Percentiles rank a stretch among this genome's conserved stretches.
Evolutionary conservation across 257 asterid genomes (phyloP).

Genomic region (Forsythia viridissima): DNA sequence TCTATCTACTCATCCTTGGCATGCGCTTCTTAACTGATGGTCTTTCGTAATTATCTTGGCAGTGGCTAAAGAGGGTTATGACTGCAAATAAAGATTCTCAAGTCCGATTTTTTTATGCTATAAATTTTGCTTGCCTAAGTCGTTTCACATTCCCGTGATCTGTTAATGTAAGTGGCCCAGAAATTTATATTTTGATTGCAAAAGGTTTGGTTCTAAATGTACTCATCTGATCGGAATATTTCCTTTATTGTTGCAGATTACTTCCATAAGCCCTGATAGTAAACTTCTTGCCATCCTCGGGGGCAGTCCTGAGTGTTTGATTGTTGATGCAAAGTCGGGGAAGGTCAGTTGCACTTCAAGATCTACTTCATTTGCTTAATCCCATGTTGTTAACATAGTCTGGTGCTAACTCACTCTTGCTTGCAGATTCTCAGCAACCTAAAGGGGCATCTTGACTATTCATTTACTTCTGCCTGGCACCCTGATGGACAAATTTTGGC

Average conservation of each 20-base stretch:
- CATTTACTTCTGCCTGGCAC: constrained; percentile 89
- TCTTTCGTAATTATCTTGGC: constrained; percentile 2
- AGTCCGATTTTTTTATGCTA: constrained; percentile 66
- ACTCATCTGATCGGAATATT: neutral
- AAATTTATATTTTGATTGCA: neutral
- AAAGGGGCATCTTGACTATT: constrained; percentile 73
- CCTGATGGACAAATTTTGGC: constrained; percentile 73
- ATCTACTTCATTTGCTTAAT: neutral
- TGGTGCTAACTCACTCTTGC: neutral
- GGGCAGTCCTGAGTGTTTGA: constrained; percentile 58
- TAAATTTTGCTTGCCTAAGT: constrained; percentile 46
- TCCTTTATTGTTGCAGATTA: constrained; percentile 44
- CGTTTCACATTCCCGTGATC: constrained; percentile 82
- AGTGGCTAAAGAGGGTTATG: constrained; percentile 70
- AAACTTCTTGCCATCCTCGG: constrained; percentile 63
- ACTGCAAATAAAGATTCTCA: constrained; percentile 85
- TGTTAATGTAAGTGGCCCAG: constrained; percentile 69
- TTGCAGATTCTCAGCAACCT: constrained; percentile 51
- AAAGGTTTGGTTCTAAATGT: neutral
- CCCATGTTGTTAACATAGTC: neutral
- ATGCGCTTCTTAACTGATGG: neutral
- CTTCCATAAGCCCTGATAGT: constrained; percentile 69
- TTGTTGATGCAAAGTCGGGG: constrained; percentile 63
- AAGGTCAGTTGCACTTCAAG: constrained; percentile 41
- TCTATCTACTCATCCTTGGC: neutral